Percentiles rank a stretch among this genome's conserved stretches.
phyloP scores from a whole-genome alignment of 257 asterid genomes.

The Paulownia fortunei region DNA sequence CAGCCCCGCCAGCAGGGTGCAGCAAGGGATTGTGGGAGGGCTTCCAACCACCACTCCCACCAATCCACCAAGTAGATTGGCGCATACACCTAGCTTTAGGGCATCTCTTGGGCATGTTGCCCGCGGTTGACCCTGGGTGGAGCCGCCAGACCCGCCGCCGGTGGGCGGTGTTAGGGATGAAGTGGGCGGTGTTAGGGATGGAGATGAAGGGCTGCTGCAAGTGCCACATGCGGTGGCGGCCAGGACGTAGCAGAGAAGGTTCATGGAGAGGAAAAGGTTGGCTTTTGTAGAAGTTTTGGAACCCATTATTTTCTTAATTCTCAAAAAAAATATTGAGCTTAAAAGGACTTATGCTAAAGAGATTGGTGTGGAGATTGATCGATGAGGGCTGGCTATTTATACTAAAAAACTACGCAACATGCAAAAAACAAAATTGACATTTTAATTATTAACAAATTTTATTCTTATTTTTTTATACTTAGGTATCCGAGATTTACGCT shows the following conservation, averaged over 20 bases:
- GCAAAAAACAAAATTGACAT: background rate
- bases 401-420: background rate
- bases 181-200: background rate
- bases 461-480: too few species aligned
- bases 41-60: conserved; percentile 28
- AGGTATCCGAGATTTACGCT: too few species aligned
- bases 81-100: conserved; percentile 43
- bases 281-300: conserved; percentile 14
- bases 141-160: background rate
- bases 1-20: conserved; percentile 36
- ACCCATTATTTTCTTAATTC: conserved; percentile 26
- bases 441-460: too few species aligned
- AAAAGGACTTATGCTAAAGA: background rate
- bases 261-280: conserved; percentile 24
- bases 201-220: background rate
- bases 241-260: conserved; percentile 29
- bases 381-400: conserved; percentile 3
- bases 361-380: conserved; percentile 11
- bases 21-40: conserved; percentile 42
- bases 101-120: conserved; percentile 36
- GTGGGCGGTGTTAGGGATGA: background rate
- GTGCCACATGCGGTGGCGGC: conserved; percentile 13
- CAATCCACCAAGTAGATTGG: conserved; percentile 32
- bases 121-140: background rate
- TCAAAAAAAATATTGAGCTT: too few species aligned